Percentiles rank a stretch among this genome's conserved stretches.
Conservation (phyloP, 495 filamentous ascomycete genomes). For the Xanthoparmelia taractica region DNA sequence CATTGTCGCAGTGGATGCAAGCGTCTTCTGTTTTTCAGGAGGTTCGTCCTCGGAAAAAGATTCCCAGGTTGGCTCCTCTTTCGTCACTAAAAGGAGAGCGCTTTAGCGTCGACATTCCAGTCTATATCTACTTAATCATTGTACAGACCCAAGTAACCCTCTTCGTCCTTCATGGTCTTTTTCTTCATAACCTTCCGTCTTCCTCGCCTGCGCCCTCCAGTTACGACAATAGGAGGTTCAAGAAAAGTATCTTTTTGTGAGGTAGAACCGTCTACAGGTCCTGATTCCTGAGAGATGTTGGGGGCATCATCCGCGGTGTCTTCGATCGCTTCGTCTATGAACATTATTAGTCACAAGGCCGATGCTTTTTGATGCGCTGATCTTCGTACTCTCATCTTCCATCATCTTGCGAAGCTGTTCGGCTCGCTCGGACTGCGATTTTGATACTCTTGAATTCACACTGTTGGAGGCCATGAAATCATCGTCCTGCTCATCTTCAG, state of each 20-base stretch:
- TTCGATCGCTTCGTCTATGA: constrained; percentile 42
- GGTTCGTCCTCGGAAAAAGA: constrained; percentile 93
- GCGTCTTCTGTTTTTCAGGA: constrained; percentile 49
- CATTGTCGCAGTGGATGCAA: constrained; percentile 27
- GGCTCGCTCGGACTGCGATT: constrained; percentile 61
- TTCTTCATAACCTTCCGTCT: constrained; percentile 82
- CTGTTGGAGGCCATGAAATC: constrained; percentile 42
- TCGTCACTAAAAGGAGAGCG: constrained; percentile 58
- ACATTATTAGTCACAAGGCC: constrained; percentile 2
- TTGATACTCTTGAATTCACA: constrained; percentile 36
- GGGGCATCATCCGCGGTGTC: constrained; percentile 34
- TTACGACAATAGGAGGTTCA: constrained; percentile 36
- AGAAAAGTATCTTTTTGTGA: constrained; percentile 43
- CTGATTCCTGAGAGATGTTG: constrained; percentile 32
- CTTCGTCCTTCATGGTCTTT: constrained; percentile 81
- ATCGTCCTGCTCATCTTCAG: constrained; percentile 67
- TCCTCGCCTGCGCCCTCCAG: constrained; percentile 66
- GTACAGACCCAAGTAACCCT: constrained; percentile 80
- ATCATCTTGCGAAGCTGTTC: constrained; percentile 75
- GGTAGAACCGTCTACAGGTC: constrained; percentile 35
- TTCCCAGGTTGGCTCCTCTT: constrained; percentile 83
- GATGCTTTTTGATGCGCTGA: constrained; percentile 17
- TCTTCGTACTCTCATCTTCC: constrained; percentile 65
- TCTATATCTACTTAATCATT: background rate
- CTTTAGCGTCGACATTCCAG: constrained; percentile 10